These are phyloP conservation scores for Paraconiothyrium brasiliense DNA, from an alignment of 2,329 filamentous ascomycete species.

Conservation along the genomic window DNA sequence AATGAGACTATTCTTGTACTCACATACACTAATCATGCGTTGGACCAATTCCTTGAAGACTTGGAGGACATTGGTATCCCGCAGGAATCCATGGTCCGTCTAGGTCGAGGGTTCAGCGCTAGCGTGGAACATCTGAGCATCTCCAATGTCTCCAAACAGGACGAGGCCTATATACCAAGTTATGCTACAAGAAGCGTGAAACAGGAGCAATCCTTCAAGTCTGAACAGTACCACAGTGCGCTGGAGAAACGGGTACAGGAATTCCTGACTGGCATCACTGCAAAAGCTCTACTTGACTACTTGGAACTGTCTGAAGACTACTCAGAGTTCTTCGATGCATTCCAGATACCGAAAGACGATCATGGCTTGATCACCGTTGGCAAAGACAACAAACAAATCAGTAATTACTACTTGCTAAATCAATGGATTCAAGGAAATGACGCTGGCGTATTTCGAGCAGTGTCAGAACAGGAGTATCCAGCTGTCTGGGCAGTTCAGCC, in stretches of 20 bases:
- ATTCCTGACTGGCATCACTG: constrained; percentile 21
- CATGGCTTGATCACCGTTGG: constrained; percentile 61
- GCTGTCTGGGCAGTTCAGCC: too few relatives aligned
- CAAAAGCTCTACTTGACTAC: constrained; percentile 52
- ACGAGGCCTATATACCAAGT: too few relatives aligned
- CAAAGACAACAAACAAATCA: constrained; percentile 56
- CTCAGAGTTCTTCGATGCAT: constrained; percentile 64
- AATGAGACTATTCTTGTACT: constrained; percentile 67
- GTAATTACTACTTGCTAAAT: constrained; percentile 61
- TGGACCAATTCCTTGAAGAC: constrained; percentile 66
- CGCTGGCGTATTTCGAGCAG: constrained; percentile 49
- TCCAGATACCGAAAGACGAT: constrained; percentile 59
- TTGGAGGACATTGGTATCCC: constrained; percentile 68
- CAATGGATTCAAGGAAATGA: constrained; percentile 62
- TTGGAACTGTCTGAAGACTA: constrained; percentile 58
- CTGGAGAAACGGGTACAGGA: constrained; percentile 23
- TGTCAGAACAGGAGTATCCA: too few relatives aligned
- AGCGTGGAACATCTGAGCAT: constrained; percentile 62
- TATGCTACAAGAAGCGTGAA: too few relatives aligned
- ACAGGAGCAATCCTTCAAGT: constrained; percentile 47
- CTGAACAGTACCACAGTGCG: constrained; percentile 41
- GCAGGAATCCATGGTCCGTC: constrained; percentile 62
- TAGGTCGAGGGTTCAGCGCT: constrained; percentile 68
- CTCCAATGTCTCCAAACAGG: constrained; percentile 18
- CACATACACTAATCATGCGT: constrained; percentile 70